Percentiles rank a stretch among this genome's conserved stretches.
Conservation (phyloP, 768 basidiomycete genomes). For the Amanita rimosa region DNA sequence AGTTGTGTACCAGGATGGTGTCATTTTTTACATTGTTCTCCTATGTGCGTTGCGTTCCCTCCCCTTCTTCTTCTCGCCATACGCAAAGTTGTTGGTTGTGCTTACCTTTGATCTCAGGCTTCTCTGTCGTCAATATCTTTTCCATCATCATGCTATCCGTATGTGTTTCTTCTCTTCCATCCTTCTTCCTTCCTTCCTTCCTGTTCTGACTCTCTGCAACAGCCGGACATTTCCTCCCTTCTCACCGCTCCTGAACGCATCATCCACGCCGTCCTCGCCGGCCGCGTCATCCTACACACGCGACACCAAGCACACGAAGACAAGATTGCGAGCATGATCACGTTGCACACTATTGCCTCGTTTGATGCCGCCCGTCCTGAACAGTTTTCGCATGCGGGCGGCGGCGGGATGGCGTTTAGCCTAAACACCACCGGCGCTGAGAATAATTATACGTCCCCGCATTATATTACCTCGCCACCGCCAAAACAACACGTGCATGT, state of each 20-base stretch:
- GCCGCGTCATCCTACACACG: neutral
- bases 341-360: neutral
- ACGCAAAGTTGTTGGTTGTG: no score
- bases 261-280: constrained; percentile 4
- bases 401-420: neutral
- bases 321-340: neutral
- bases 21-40: constrained; percentile 5
- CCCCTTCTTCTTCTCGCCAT: no score
- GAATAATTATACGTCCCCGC: neutral
- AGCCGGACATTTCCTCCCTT: neutral
- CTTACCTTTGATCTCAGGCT: neutral
- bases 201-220: no score
- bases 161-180: neutral
- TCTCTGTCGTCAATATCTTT: constrained; percentile 5
- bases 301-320: constrained; percentile 1
- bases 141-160: constrained; percentile 1
- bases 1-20: constrained; percentile 3
- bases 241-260: constrained; percentile 5
- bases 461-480: no score
- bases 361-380: neutral
- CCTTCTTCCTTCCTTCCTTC: neutral
- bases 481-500: no score
- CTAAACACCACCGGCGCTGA: no score
- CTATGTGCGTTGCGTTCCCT: constrained; percentile 4
- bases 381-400: neutral